Evolutionary conservation across 2,329 filamentous ascomycete genomes (phyloP), one percentile per base, ranked within the genome.

Genomic region (Neospermospora avenae): DNA sequence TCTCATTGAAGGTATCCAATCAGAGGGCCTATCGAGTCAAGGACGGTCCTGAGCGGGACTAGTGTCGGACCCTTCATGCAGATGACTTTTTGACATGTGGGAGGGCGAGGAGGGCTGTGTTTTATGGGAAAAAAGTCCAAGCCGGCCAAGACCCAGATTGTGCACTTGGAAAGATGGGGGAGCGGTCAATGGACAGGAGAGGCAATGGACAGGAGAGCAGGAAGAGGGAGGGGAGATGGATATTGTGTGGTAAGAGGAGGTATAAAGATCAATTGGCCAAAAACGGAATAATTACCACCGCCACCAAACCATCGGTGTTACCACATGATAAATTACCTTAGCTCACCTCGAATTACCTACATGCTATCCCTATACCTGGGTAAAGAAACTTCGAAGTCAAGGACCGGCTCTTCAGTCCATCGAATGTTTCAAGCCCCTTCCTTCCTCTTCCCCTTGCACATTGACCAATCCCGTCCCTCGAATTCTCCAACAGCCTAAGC

Each of bases 51-150:
- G 18, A 51, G 22, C 1, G n/a, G 48, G 48, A 4, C 14, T 51
- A 51, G 48, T 14, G 48, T 13, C 11, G 16, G 48, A 51, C 48
- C 48, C 48, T 51, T 51, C 48, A 35, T 51, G 48, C 48, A 51
- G 48, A 51, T 51, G 28, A 31, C 31, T 1, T 35, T 35, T 49
- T 51, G 48, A 51, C 48, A 51, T 51, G 48, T 51, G 48, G 28
- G 48, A 51, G 48, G 48, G 28, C 46, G 31, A 31, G 22, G 48
- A 51, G 22, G 48, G 4, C 14, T 28, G 14, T 49, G 34, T 51
- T 31, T 31, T 22, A 51, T 28, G 28, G 34, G 22, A 1, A 31
- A 28, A 28, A 35, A 35, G 48, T 14, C 16, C 18, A 18, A n/a
- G 16, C 6, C n/a, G 39, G 39, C n/a, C 5, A 42, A 18, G 39